Percentiles rank a stretch among this genome's conserved stretches.
These are phyloP conservation scores for Thozetella sp. DNA, from an alignment of 495 filamentous ascomycete species.

Conservation along the genomic window DNA sequence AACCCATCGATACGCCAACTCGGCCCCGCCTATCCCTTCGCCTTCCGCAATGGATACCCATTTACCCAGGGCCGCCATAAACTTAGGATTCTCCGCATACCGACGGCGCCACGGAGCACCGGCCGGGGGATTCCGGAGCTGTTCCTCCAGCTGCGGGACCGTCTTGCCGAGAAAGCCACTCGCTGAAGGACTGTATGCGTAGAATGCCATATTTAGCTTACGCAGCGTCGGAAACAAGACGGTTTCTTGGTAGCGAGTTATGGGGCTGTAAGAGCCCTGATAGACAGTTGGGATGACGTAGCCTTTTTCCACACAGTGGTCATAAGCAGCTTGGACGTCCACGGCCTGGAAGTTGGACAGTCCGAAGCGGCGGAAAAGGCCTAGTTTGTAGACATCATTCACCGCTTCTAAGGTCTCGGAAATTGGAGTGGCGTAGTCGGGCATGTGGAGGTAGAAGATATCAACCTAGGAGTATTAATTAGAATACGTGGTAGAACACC, in stretches of 20 bases:
- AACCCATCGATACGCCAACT: conserved; percentile 59
- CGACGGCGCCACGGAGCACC: conserved; percentile 38
- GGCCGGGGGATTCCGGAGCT: conserved; percentile 29
- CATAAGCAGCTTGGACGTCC: conserved; percentile 54
- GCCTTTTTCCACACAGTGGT: conserved; percentile 45
- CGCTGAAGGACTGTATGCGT: conserved; percentile 50
- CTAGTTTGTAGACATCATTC: conserved; percentile 47
- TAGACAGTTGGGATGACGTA: conserved; percentile 65
- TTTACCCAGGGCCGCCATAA: conserved; percentile 36
- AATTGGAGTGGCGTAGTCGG: conserved; percentile 45
- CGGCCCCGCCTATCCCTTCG: conserved; percentile 42
- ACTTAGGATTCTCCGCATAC: conserved; percentile 41
- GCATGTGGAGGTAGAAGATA: conserved; percentile 51
- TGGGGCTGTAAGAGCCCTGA: conserved; percentile 66
- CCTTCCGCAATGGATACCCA: conserved; percentile 47
- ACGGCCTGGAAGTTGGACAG: conserved; percentile 51
- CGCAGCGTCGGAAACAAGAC: conserved; percentile 45
- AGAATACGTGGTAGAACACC: too few relatives aligned
- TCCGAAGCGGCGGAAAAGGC: conserved; percentile 43
- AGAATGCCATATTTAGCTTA: conserved; percentile 43
- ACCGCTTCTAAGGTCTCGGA: conserved; percentile 48
- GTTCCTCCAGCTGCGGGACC: too few relatives aligned
- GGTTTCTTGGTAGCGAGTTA: conserved; percentile 49
- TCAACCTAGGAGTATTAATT: conserved; percentile 44
- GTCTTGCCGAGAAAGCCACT: conserved; percentile 45